Base-by-base conservation (phyloP, 2,329 filamentous ascomycete species). In the Epichloe hybrida region DNA sequence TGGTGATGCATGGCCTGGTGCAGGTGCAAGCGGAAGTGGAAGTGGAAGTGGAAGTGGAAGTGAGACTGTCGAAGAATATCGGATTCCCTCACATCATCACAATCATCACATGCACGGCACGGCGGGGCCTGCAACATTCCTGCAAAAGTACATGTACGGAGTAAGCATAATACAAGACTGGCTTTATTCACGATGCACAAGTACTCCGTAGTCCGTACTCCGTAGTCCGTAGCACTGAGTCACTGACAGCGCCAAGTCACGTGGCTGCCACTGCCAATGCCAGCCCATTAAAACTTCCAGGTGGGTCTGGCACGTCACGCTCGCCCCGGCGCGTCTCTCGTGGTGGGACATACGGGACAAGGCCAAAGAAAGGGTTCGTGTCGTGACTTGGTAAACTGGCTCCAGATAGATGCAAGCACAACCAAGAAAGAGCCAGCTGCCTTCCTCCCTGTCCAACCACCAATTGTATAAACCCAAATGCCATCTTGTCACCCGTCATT, bases 261-360 rank as follows among this genome's bases (percentile, higher is more conserved):
- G 64, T 65, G 65, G 5, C 20, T n/a, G 2, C 36, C n/a, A 36
- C 20, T n/a, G 4, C 4, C 36, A 8, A 9, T 3, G 4, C 13
- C 50, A 8, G 15, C n/a, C 21, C 49, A 39, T 60, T 59, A 59
- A 56, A 56, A 58, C 54, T 21, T 34, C 4, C 41, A 5, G 31
- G 61, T 64, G 64, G 63, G 58, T 58, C 58, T 46, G 59, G 66
- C 66, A 64, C 65, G 66, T 69, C 66, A 67, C 65, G 66, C 48
- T 55, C 53, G 50, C 45, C 50, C 44, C 58, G 58, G 58, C 66
- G 66, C 66, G 66, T 66, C 59, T 58, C 23, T 45, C 46, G 48
- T 15, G 40, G 40, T n/a, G 27, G 39, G 31, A 42, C 40, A 17
- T 27, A 8, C 9, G 27, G 39, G 31, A 42, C 40, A 23, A n/a